Percentiles rank a stretch among this genome's conserved stretches.
These are phyloP conservation scores for Alternaria gaisen DNA, from an alignment of 2,329 filamentous ascomycete genomes.

Conservation along the genomic window DNA sequence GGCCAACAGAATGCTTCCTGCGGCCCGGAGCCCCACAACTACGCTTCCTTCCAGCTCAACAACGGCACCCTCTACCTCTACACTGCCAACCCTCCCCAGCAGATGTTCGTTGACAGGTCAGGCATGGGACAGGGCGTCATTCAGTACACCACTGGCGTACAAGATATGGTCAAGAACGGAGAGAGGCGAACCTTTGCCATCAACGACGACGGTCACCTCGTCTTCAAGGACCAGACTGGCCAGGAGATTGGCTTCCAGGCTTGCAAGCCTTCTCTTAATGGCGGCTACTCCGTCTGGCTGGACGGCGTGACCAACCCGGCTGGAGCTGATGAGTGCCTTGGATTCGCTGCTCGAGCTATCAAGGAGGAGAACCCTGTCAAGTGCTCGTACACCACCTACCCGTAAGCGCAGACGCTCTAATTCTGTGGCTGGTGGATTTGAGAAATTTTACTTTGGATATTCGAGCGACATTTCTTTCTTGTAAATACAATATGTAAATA, in stretches of 20 bases:
- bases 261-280: slow-evolving; percentile 60
- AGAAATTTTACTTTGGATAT: neutral
- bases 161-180: slow-evolving; percentile 51
- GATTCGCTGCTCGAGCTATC: slow-evolving; percentile 42
- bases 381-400: slow-evolving; percentile 33
- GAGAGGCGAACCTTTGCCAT: slow-evolving; percentile 61
- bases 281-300: slow-evolving; percentile 47
- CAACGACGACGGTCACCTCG: slow-evolving; percentile 56
- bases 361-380: slow-evolving; percentile 22
- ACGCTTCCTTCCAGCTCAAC: slow-evolving; percentile 62
- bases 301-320: slow-evolving; percentile 25
- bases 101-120: slow-evolving; percentile 64
- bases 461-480: neutral
- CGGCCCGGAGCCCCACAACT: slow-evolving; percentile 42
- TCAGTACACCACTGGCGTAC: slow-evolving; percentile 61
- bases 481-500: neutral
- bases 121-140: slow-evolving; percentile 67
- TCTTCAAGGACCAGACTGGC: slow-evolving; percentile 47
- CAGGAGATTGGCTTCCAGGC: slow-evolving; percentile 58
- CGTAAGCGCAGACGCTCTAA: neutral
- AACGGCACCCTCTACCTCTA: slow-evolving; percentile 59
- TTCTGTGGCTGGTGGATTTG: neutral
- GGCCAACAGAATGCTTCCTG: slow-evolving; percentile 60
- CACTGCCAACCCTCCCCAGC: slow-evolving; percentile 57
- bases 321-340: slow-evolving; percentile 47